Evolutionary conservation across 257 asterid genomes (phyloP).

Genomic region (Plantago major): DNA sequence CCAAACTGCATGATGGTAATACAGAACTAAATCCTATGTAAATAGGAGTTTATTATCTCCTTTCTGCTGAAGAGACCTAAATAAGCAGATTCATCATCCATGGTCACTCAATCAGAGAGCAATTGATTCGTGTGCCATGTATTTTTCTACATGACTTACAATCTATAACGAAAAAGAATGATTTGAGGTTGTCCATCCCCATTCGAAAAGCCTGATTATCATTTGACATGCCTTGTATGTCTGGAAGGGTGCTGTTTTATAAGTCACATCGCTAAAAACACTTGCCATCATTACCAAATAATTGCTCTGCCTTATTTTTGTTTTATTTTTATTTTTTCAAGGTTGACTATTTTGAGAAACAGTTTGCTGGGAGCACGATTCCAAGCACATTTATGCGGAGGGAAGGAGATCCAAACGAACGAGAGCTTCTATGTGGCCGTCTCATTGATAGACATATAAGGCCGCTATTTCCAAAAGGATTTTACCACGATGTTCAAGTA

Average conservation of each 20-base stretch:
- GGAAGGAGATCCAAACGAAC: slow-evolving; percentile 98
- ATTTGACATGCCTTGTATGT: not conserved
- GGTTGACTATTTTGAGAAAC: slow-evolving; percentile 98
- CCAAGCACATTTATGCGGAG: slow-evolving; percentile 88
- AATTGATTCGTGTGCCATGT: no score
- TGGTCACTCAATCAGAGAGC: not conserved
- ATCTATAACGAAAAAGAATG: no score
- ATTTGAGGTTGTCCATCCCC: no score
- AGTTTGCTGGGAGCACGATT: slow-evolving; percentile 86
- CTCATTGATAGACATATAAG: slow-evolving; percentile 90
- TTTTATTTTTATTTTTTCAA: slow-evolving; percentile 24
- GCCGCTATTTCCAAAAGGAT: slow-evolving; percentile 92
- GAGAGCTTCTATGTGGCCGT: slow-evolving; percentile 94
- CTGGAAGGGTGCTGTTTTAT: not conserved
- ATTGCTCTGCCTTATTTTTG: slow-evolving; percentile 15
- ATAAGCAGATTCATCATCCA: no score
- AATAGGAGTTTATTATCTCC: no score
- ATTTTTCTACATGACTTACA: no score
- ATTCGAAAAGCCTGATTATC: no score
- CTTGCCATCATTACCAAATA: not conserved
- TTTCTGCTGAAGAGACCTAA: not conserved
- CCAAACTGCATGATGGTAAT: no score
- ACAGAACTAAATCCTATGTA: no score
- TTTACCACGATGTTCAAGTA: slow-evolving; percentile 98
- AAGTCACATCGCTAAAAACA: not conserved